Evolutionary conservation across 2,329 filamentous ascomycete species (phyloP), one percentile per base, ranked within the genome.

Genomic region (Fusarium stilboides): DNA sequence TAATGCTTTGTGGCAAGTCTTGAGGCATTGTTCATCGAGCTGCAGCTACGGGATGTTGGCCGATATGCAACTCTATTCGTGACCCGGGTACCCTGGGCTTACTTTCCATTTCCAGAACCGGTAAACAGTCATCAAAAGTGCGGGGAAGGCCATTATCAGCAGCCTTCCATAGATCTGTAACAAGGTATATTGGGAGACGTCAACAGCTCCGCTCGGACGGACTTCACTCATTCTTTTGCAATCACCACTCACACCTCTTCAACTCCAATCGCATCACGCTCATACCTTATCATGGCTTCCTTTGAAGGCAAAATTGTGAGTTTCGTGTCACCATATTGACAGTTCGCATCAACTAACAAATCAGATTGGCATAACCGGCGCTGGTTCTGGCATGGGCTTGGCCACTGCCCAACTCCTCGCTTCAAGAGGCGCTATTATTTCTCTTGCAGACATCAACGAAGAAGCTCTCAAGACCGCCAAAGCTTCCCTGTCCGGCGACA

Each of bases 331-430:
- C 12, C 5, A 5, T 9, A 6, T 15, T 12, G 10, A 31, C 10
- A 6, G 6, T 4, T 33, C 2, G 20, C 17, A 8, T 10, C 1
- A 3, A 17, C 12, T 65, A 20, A 66, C 45, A 15, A 2, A 6
- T 24, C 6, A 69, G 67, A 51, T 70, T 12, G 68, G 59, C 6
- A 52, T 70, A 2, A 74, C 71, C 2, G 72, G 72, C 8, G 72
- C 68, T n/a, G 71, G 54, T 1, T 68, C 62, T 0, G 70, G 71
- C 0, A 74, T 74, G 47, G 72, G 72, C 1, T 46, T 74, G 0
- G 72, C 69, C 2, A 74, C 71, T 7, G 69, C 69, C 3, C 52
- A 71, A 6, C 62, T 74, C 1, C 62, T 74, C 9, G 68, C 69
- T 1, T 51, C 46, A 22, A 56, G 65, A 2, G 62, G 72, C 5